These are phyloP conservation scores for Oidium heveae DNA, from an alignment of 2,329 filamentous ascomycete species.

Conservation along the genomic window DNA sequence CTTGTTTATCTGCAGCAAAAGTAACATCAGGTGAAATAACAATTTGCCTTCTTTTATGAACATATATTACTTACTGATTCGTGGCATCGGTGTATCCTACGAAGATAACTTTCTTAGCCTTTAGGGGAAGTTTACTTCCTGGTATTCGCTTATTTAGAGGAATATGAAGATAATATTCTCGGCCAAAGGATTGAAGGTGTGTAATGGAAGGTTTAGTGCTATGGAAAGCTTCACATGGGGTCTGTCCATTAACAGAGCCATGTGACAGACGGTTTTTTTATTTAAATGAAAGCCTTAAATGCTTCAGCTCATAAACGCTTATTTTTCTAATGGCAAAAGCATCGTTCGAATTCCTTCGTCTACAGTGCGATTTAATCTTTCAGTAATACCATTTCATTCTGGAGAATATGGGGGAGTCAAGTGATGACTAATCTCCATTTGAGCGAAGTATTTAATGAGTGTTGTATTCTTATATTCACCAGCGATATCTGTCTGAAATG, in stretches of 20 bases:
- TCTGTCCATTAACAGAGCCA: background rate
- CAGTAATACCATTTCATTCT: background rate
- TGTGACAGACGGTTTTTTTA: background rate
- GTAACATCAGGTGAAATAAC: background rate
- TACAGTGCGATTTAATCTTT: background rate
- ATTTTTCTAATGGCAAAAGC: background rate
- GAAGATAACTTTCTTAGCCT: background rate
- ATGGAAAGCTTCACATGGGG: background rate
- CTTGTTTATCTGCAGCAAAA: background rate
- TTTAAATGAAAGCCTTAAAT: background rate
- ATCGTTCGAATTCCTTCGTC: background rate
- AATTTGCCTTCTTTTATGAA: background rate
- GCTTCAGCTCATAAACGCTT: background rate
- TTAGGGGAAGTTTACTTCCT: background rate
- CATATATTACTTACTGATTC: background rate
- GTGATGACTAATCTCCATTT: background rate
- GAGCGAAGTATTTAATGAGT: background rate
- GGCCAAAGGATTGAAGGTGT: background rate
- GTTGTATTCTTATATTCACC: background rate
- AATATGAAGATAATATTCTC: background rate
- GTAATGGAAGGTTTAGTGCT: background rate
- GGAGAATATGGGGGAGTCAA: background rate
- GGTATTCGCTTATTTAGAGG: background rate
- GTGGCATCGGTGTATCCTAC: background rate
- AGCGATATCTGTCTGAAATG: background rate